These are phyloP conservation scores for Beauveria rudraprayagi DNA, from an alignment of 2,329 filamentous ascomycete genomes.

Conservation along the genomic window DNA sequence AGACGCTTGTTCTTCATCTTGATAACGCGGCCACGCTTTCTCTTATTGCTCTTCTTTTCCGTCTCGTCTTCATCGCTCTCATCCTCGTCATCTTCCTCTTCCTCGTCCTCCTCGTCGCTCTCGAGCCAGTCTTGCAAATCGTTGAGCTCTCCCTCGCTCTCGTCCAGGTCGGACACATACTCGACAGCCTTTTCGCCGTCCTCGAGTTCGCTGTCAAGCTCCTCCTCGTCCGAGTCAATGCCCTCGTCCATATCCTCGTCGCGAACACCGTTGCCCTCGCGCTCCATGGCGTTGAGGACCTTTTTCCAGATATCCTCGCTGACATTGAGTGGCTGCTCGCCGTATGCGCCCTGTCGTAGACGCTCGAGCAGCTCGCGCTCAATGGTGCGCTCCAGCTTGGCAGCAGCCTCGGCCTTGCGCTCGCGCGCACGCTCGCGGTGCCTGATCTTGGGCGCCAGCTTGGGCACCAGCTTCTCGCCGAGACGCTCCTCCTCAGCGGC, in stretches of 20 bases:
- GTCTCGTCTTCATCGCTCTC: slow-evolving; percentile 50
- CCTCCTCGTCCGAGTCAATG: slow-evolving; percentile 66
- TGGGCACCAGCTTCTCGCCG: slow-evolving; percentile 80
- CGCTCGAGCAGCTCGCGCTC: slow-evolving; percentile 91
- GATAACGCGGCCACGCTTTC: slow-evolving; percentile 41
- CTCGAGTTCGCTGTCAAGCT: slow-evolving; percentile 58
- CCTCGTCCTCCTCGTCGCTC: slow-evolving; percentile 53
- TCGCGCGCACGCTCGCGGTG: slow-evolving; percentile 68
- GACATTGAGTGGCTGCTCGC: slow-evolving; percentile 88
- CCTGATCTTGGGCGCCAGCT: slow-evolving; percentile 82
- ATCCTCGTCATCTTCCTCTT: slow-evolving; percentile 49
- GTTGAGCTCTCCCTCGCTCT: slow-evolving; percentile 68
- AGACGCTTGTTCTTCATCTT: slow-evolving; percentile 38
- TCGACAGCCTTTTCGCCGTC: slow-evolving; percentile 75
- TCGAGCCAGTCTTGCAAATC: slow-evolving; percentile 92
- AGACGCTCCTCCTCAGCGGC: slow-evolving; percentile 84
- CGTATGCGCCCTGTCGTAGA: slow-evolving; percentile 85
- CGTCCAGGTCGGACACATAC: slow-evolving; percentile 87
- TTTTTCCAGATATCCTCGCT: slow-evolving; percentile 96
- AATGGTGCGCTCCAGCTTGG: slow-evolving; percentile 92
- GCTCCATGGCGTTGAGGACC: slow-evolving; percentile 84
- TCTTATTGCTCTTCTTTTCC: slow-evolving; percentile 47
- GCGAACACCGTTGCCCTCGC: slow-evolving; percentile 70
- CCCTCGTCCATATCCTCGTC: slow-evolving; percentile 88
- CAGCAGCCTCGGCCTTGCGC: slow-evolving; percentile 69